Conservation (phyloP, 2,329 filamentous ascomycete species). For the Botrytis fabae region DNA sequence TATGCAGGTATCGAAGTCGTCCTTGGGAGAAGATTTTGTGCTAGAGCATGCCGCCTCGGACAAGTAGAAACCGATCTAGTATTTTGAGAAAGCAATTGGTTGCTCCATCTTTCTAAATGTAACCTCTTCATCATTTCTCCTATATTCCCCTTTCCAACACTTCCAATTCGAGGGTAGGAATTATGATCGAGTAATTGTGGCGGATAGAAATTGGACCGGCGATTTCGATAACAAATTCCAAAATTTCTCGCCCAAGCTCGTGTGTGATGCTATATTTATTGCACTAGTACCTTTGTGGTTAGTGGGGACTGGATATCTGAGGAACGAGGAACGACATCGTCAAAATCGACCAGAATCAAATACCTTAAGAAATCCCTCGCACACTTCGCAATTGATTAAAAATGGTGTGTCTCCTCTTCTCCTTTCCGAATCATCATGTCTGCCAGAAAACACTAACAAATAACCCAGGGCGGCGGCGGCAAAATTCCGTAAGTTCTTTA, state of each 20-base stretch:
- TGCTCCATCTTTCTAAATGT: constrained; percentile 59
- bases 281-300: constrained; percentile 8
- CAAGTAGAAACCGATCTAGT: constrained; percentile 47
- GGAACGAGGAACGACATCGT: constrained; percentile 14
- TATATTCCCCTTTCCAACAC: constrained; percentile 26
- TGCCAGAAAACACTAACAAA: constrained; percentile 44
- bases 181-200: constrained; percentile 6
- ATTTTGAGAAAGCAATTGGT: constrained; percentile 54
- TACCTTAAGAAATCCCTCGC: constrained; percentile 21
- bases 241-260: constrained; percentile 25
- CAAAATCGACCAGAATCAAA: constrained; percentile 9
- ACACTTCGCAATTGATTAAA: constrained; percentile 45
- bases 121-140: constrained; percentile 57
- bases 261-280: constrained; percentile 20
- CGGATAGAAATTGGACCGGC: constrained; percentile 4
- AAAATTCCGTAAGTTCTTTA: constrained; percentile 63
- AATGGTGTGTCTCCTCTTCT: constrained; percentile 53
- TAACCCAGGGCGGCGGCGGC: constrained; percentile 70
- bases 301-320: not conserved
- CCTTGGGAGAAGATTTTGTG: constrained; percentile 52
- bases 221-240: constrained; percentile 22
- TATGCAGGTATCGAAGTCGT: constrained; percentile 45
- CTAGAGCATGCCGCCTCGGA: constrained; percentile 48
- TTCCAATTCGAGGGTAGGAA: constrained; percentile 9
- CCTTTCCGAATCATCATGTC: constrained; percentile 7